Base-by-base conservation (phyloP, 139 green algal species). In the Coelastrella sp. region DNA sequence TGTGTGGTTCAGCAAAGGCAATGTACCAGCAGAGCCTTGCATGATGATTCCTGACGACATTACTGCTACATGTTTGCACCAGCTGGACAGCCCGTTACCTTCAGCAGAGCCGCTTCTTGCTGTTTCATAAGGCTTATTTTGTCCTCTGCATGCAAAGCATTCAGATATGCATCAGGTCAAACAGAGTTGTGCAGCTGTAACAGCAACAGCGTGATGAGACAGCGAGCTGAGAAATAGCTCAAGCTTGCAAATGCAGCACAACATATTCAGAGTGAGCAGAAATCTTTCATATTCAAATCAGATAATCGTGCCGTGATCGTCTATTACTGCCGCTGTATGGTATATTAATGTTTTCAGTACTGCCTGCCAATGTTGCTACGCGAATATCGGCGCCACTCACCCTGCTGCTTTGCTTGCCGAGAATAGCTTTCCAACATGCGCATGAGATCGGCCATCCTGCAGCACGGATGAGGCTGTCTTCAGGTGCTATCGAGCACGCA, bases 41-140 rank as follows among this genome's bases (percentile, higher is more conserved):
- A 49, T 49, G 35, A 49, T 49, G 35, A 49, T 49, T 49, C 35
- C 74, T 57, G 74, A 56, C 8, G 9, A 19, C 56, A 56, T 11
- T 49, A 27, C 78, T 83, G 49, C 14, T 27, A 14, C 24, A 15
- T 57, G 56, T 20, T 20, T 11, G 7, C 25, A 60, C n/a, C 15
- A 58, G 81, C 81, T 22, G 9, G n/a, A 27, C n/a, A 49, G 4
- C 6, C n/a, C 25, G 57, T 25, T 27, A 60, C 81, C 81, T 86
- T 57, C 4, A 65, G 22, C 8, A 75, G 19, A 25, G 61, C 24
- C 59, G 75, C 59, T 60, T 75, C 81, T 12, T 86, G 81, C 11
- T 86, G 81, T 24, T 86, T 86, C 24, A 86, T 75, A 12, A 25
- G 58, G 6, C n/a, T 74, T 6, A 75, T 74, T 60, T 86, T 86